These are phyloP conservation scores for Neurospora tetrasperma DNA, from an alignment of 495 filamentous ascomycete species.

Conservation along the genomic window DNA sequence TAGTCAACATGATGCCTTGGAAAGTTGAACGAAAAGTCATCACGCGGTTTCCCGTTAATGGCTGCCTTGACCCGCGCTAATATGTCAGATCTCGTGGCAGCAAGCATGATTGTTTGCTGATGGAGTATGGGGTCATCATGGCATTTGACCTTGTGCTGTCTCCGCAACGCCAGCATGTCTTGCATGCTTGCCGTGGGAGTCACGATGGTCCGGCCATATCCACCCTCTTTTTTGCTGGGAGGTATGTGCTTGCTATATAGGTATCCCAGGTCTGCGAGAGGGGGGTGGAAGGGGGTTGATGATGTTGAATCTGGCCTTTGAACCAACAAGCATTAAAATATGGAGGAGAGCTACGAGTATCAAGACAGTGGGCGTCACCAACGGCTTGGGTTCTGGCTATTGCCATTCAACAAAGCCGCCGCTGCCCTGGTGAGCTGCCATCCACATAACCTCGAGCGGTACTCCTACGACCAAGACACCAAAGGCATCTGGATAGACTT, in stretches of 20 bases:
- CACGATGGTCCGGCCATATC: neutral
- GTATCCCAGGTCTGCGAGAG: neutral
- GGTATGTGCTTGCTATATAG: neutral
- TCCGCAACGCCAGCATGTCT: neutral
- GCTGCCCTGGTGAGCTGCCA: constrained; percentile 6
- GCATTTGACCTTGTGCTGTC: neutral
- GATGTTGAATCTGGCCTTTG: too few relatives aligned
- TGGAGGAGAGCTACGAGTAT: neutral
- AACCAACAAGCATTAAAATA: neutral
- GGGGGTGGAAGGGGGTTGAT: neutral
- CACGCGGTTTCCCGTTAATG: neutral
- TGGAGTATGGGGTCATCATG: neutral
- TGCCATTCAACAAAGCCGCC: constrained; percentile 10
- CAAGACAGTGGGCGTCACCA: neutral
- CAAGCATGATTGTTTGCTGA: neutral
- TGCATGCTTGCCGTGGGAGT: neutral
- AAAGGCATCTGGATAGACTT: constrained; percentile 19
- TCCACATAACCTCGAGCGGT: neutral
- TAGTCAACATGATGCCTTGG: neutral
- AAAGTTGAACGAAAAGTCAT: neutral
- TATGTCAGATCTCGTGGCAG: neutral
- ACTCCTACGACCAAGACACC: constrained; percentile 5
- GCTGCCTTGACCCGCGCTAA: neutral
- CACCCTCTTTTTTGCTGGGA: neutral
- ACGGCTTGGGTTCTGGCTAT: constrained; percentile 13